Conservation (phyloP, 2,329 filamentous ascomycete genomes). For the Hypoxylon sp. region DNA sequence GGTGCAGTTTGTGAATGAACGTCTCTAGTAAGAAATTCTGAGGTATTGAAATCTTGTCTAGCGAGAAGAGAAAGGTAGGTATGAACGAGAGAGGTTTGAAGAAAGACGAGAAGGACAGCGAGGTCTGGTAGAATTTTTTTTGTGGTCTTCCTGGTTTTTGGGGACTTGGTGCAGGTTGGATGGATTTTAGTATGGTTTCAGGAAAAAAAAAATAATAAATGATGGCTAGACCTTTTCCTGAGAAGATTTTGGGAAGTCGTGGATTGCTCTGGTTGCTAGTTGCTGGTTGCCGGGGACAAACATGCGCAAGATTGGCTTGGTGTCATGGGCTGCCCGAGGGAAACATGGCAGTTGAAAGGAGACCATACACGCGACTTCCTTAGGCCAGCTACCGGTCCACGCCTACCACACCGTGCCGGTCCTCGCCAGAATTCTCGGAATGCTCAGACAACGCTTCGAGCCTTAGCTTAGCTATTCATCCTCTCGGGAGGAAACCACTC, state of each 20-base stretch:
- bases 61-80: background rate
- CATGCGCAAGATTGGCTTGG: slow-evolving; percentile 14
- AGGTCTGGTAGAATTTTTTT: slow-evolving; percentile 1
- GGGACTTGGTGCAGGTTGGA: background rate
- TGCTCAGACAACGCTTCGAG: background rate
- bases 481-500: no score
- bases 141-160: no score
- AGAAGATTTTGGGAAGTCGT: slow-evolving; percentile 21
- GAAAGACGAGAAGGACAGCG: background rate
- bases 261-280: no score
- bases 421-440: background rate
- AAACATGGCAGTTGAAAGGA: slow-evolving; percentile 14
- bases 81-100: background rate
- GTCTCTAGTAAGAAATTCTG: background rate
- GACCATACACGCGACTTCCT: slow-evolving; percentile 25
- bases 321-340: slow-evolving; percentile 3
- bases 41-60: background rate
- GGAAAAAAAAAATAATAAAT: slow-evolving; percentile 3
- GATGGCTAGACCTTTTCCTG: background rate
- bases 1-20: background rate
- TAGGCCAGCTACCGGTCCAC: background rate
- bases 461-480: no score
- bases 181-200: slow-evolving; percentile 24
- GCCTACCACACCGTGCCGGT: no score
- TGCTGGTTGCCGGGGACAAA: slow-evolving; percentile 16